phyloP scores from a whole-genome alignment of 208 protist species.

The Wallacemonas rigidus region DNA sequence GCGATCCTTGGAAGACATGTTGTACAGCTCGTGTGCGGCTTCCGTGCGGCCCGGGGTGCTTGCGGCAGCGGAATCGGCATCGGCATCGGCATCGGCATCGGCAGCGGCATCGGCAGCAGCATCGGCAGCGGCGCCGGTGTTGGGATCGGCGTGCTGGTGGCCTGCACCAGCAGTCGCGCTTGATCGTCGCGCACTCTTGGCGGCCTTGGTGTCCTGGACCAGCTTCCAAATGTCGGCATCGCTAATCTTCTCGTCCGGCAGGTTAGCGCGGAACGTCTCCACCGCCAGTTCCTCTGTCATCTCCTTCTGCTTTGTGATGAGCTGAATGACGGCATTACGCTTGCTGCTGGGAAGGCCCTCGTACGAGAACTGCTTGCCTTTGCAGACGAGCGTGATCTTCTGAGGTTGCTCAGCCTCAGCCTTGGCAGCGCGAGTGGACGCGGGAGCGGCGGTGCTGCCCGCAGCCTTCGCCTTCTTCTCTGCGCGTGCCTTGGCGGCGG shows the following conservation, averaged over 20 bases:
- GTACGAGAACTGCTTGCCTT: constrained; percentile 75
- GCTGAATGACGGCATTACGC: constrained; percentile 66
- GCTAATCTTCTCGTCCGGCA: constrained; percentile 39
- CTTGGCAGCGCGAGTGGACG: constrained; percentile 12
- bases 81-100: not conserved
- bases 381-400: constrained; percentile 65
- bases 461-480: constrained; percentile 45
- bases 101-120: constrained; percentile 6
- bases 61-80: not conserved
- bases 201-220: constrained; percentile 40
- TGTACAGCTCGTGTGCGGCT: constrained; percentile 47
- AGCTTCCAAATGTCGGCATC: constrained; percentile 65
- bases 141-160: constrained; percentile 24
- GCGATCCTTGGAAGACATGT: constrained; percentile 66
- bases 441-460: constrained; percentile 8
- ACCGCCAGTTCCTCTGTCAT: constrained; percentile 50
- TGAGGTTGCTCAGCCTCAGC: constrained; percentile 54
- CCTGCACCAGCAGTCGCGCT: constrained; percentile 5
- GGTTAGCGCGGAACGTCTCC: constrained; percentile 71
- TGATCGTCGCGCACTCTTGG: constrained; percentile 28
- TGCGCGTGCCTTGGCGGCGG: constrained; percentile 43
- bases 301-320: constrained; percentile 67
- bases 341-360: constrained; percentile 69
- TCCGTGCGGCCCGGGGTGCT: constrained; percentile 11
- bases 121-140: not conserved